Base-by-base conservation (phyloP, 305 asterid genomes). In the Nicotiana rustica region DNA sequence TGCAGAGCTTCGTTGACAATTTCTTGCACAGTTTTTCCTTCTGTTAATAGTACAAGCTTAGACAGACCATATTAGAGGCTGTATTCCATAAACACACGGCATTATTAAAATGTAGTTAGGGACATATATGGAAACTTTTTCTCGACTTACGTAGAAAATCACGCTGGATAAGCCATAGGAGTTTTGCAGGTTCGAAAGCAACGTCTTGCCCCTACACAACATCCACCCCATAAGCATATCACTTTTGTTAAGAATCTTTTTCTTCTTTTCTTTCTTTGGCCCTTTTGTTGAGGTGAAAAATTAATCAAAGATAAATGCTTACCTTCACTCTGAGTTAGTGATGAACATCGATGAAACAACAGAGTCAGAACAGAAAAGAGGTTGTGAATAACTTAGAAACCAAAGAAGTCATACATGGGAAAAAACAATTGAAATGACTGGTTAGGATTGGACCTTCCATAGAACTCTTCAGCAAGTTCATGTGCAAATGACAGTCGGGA, bases 401-500 rank as follows among this genome's bases (percentile, higher is more conserved):
- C 80, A 83, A 29, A 75, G 13, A 52, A 49, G 44, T 49, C 44
- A 56, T 21, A 1, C 33, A 18, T 7, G 64, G 25, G 25, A 47
- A 44, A 38, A 73, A 25, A 7, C 4, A 47, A 21, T 49, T 49
- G 79, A 49, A 73, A 49, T 14, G 4, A 49, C 29, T 85, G 21
- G 80, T 61, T 60, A 76, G 25, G 1, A 52, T 77, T 64, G 85
- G 75, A 95, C 99, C 99, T 96, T 87, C 98, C 98, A 80, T 95
- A 95, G 81, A 96, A 96, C 85, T 96, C 99, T 91, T 95, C 99
- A 83, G 99, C 99, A 78, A 96, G 98, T 89, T 96, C 99, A 90
- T 95, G 94, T 2, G 99, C 98, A 69, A 96, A 96, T 68, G 99
- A 96, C 69, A 96, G 89, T 57, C 98, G 92, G 68, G 98, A 93